Base-by-base conservation (phyloP, 495 filamentous ascomycete species). In the Penicillium samsonianum region DNA sequence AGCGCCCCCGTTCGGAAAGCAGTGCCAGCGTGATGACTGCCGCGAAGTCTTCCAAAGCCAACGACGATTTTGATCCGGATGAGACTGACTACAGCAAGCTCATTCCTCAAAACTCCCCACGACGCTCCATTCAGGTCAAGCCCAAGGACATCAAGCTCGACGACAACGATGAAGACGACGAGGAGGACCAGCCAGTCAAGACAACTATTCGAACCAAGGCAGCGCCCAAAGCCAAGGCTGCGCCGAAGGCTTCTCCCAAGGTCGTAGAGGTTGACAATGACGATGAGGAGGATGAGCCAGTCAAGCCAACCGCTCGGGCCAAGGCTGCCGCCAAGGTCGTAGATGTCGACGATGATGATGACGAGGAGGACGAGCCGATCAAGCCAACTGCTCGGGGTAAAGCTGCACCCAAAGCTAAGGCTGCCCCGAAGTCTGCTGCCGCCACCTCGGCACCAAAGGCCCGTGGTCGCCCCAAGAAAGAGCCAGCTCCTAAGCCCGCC, bases 61-160 rank as follows among this genome's bases (percentile, higher is more conserved):
- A 80, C 50, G 86, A 89, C 44, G 53, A 55, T 19, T 82, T 85
- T 49, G 82, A 87, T 49, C 82, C 84, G 2, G 87, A 89, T 60
- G 89, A 92, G 63, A 96, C 91, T 8, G 90, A 96, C 64, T 96
- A 95, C 76, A 89, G 88, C 71, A 88, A 86, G 70, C 81, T 96
- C 33, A 83, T 90, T 50, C 82, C 80, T 31, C 78, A 78, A 64
- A 78, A 74, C 68, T 87, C 77, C 52, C 82, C 67, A 23, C 76
- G 81, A 77, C 74, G 86, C 78, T 73, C 75, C 58, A 69, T 74
- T 31, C 75, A 64, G 63, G 76, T 84, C 23, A 85, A 78, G 59
- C 73, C 81, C 2, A 80, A 80, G 48, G 85, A 91, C 20, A 80
- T 80, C 25, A 79, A 84, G 67, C 56, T 85, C n/a, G 53, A 52